Evolutionary conservation across 129 eudicot species (phyloP), one percentile per base, ranked within the genome.

Genomic region (Flaveria trinervia): DNA sequence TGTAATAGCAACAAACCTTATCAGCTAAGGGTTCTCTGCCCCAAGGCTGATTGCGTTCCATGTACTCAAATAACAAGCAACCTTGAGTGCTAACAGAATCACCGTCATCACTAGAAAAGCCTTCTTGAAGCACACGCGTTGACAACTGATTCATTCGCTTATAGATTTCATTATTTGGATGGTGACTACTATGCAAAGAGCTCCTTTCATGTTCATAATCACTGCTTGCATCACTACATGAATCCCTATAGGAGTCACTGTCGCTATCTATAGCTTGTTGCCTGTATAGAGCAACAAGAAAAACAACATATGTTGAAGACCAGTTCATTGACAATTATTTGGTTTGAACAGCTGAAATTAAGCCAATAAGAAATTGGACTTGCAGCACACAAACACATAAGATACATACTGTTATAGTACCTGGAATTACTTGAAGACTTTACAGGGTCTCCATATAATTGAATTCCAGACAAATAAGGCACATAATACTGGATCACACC

Each of bases 391-490:
- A 30, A 30, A 54, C 2, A 54, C 5, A 17, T 54, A 5, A 8
- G 28, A 56, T 20, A 56, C 20, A 22, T 22, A 22, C 65, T 20
- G 33, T 20, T 57, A 15, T 57, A 5, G 65, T 57, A 57, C 60
- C 60, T 52, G 8, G 60, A n/a, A 16, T 52, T 52, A n/a, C 22
- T 16, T 52, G 60, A 52, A 52, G 60, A n/a, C 23, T n/a, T 52
- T 52, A 91, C 84, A 12, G 84, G 81, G 83, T 89, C 88, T 30
- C 83, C 87, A 51, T 92, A 92, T 49, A 92, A 75, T 73, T 92
- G 97, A 74, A 92, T 92, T 61, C 88, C 97, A 43, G 97, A 92
- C 70, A 92, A 83, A 73, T 91, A 94, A 16, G 98, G 98, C 49
- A 94, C 98, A 69, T 94, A 94, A 77, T 94, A 94, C 73, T 92